Evolutionary conservation across 345 rosid genomes (phyloP).

Genomic region (Eucalyptus decipiens): DNA sequence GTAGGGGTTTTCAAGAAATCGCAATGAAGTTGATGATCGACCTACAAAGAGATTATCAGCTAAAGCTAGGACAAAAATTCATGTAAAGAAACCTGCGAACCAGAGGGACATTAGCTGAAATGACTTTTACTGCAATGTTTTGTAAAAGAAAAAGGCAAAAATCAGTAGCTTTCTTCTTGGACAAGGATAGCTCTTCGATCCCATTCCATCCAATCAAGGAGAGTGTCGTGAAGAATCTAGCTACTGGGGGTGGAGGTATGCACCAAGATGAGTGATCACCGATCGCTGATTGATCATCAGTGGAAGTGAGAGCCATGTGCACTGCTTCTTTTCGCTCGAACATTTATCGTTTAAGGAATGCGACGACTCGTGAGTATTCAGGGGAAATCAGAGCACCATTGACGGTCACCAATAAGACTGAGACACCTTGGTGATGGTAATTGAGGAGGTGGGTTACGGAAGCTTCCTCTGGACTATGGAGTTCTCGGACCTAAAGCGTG

Average conservation of each 20-base stretch:
- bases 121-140: background rate
- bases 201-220: background rate
- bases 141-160: background rate
- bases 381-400: background rate
- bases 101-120: background rate
- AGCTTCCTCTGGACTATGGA: background rate
- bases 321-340: background rate
- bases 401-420: background rate
- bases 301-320: background rate
- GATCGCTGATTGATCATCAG: background rate
- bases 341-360: background rate
- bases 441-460: conserved; percentile 4
- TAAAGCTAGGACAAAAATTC: background rate
- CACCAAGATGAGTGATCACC: background rate
- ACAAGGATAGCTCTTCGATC: background rate
- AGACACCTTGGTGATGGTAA: background rate
- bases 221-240: background rate
- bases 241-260: background rate
- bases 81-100: background rate
- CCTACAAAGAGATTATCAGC: background rate
- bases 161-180: background rate
- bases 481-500: background rate
- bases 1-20: background rate
- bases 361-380: background rate
- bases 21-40: background rate